phyloP scores from a whole-genome alignment of 257 asterid genomes.

The Nemophila menziesii region DNA sequence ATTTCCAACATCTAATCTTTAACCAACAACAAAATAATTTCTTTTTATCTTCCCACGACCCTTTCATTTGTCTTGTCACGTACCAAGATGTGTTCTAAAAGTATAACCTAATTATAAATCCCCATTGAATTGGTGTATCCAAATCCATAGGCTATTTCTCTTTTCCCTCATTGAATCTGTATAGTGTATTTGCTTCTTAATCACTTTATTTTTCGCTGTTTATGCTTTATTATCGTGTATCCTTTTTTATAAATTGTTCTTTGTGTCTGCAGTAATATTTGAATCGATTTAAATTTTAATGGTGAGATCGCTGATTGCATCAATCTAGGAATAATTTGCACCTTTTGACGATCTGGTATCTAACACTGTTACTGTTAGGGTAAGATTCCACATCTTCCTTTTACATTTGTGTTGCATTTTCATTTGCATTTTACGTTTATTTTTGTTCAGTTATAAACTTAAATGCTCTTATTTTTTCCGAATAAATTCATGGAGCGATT shows the following conservation, averaged over 20 bases:
- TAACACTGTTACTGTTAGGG: not conserved
- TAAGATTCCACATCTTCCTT: not conserved
- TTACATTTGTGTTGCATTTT: not conserved
- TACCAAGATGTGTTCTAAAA: too few species aligned
- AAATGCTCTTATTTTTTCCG: not conserved
- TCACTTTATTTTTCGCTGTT: not conserved
- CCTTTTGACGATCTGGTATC: not conserved
- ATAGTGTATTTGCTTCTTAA: not conserved
- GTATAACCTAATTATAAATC: not conserved
- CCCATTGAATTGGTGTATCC: not conserved
- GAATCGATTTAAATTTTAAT: not conserved
- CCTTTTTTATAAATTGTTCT: not conserved
- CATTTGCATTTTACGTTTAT: not conserved
- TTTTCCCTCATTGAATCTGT: not conserved
- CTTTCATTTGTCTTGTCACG: not conserved
- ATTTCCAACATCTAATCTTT: too few species aligned
- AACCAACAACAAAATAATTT: not conserved
- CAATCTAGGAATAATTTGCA: not conserved
- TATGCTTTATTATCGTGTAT: too few species aligned
- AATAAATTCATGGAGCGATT: too few species aligned
- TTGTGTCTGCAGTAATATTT: not conserved
- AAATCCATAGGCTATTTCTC: not conserved
- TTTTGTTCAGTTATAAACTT: not conserved
- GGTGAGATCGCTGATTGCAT: not conserved
- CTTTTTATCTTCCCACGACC: not conserved